Conservation (phyloP, 225 moss, liverwort and hornwort genomes). For the Physcomitrium patens region DNA sequence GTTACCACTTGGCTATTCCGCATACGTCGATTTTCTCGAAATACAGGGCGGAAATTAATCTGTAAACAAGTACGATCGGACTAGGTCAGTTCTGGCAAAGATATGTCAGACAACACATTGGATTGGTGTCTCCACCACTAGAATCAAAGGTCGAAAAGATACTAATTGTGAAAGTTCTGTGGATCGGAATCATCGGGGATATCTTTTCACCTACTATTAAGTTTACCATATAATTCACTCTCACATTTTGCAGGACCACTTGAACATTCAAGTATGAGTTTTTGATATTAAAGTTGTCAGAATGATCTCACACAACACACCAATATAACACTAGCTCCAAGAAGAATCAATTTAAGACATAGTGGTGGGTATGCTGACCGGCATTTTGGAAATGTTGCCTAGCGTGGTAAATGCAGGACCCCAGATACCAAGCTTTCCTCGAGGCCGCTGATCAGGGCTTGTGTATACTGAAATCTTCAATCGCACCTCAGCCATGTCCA, state of each 20-base stretch:
- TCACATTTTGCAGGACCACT: conserved; percentile 1
- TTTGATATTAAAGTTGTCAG: background rate
- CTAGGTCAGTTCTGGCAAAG: conserved; percentile 8
- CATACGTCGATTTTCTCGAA: conserved; percentile 72
- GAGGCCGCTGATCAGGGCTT: conserved; percentile 82
- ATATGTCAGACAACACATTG: background rate
- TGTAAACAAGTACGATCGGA: conserved; percentile 35
- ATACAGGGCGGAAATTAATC: conserved; percentile 75
- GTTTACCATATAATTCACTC: conserved; percentile 1
- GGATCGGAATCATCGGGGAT: background rate
- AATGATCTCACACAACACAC: conserved; percentile 4
- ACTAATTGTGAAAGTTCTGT: background rate
- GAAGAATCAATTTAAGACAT: conserved; percentile 1
- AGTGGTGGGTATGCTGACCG: conserved; percentile 50
- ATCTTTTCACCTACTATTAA: background rate
- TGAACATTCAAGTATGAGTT: too few relatives aligned
- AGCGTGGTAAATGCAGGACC: conserved; percentile 88
- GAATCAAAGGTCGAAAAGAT: background rate
- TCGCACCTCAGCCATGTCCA: conserved; percentile 80
- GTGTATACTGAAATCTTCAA: conserved; percentile 85
- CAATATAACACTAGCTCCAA: background rate
- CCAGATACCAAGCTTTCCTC: conserved; percentile 94
- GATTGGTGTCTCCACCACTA: background rate
- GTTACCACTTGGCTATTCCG: conserved; percentile 72
- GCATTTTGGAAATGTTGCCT: conserved; percentile 96